A percentile compares a stretch with the other conserved stretches of the same genome.
Conservation (phyloP, 2,329 filamentous ascomycete genomes). For the Phaeophleospora eucalypticola region DNA sequence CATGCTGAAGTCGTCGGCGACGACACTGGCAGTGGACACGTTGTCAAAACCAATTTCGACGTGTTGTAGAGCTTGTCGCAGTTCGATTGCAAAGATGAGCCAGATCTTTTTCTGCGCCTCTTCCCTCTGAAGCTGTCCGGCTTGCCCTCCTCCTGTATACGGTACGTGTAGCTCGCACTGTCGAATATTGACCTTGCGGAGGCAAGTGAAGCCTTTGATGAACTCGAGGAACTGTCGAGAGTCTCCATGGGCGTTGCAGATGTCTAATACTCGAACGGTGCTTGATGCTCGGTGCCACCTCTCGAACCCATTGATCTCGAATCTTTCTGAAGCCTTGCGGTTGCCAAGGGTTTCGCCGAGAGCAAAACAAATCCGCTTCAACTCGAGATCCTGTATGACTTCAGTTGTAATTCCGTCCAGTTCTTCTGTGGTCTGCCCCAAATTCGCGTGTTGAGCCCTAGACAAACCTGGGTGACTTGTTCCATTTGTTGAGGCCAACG, state of each 20-base stretch:
- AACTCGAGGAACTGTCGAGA: not conserved
- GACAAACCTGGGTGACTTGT: not conserved
- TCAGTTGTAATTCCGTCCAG: not conserved
- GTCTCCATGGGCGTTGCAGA: constrained; percentile 1
- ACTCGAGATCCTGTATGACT: not conserved
- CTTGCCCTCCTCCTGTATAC: too few species aligned
- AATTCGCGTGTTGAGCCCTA: not conserved
- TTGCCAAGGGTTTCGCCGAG: too few species aligned
- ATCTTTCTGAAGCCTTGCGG: not conserved
- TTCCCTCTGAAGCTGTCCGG: not conserved
- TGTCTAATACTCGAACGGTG: constrained; percentile 2
- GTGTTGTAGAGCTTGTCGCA: constrained; percentile 10
- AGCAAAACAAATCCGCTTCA: constrained; percentile 7
- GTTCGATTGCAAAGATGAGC: constrained; percentile 12
- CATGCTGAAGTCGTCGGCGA: not conserved
- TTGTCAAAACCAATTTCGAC: constrained; percentile 6
- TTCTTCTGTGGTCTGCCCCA: not conserved
- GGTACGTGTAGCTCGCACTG: not conserved
- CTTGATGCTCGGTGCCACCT: not conserved
- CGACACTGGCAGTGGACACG: too few species aligned
- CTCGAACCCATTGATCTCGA: not conserved
- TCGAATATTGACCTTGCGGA: not conserved
- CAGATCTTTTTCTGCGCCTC: constrained; percentile 8
- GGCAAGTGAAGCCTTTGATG: not conserved
- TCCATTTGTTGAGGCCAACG: constrained; percentile 4